Conservation (phyloP, 441 rosid genomes). For the Erodium moschatum region DNA sequence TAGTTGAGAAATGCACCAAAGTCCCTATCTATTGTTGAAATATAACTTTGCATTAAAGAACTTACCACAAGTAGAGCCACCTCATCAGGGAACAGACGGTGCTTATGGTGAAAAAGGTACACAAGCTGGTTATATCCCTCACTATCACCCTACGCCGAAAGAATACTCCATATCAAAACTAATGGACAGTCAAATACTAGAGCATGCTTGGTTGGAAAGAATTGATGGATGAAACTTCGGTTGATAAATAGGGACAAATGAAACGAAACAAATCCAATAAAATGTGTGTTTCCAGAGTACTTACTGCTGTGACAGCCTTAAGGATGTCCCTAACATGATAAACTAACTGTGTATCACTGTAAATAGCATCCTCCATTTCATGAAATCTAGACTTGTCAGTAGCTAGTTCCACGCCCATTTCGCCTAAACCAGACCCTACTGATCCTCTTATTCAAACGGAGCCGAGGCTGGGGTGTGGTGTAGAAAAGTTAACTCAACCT, state of each 20-base stretch:
- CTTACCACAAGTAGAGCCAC: conserved; percentile 67
- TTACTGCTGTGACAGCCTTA: conserved; percentile 34
- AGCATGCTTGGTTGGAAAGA: background rate
- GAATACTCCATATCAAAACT: background rate
- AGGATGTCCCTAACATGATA: conserved; percentile 49
- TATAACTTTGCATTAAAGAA: background rate
- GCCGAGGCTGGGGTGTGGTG: background rate
- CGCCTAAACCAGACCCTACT: conserved; percentile 13
- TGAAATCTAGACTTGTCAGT: background rate
- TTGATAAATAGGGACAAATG: background rate
- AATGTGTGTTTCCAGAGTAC: conserved; percentile 11
- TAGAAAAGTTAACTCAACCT: background rate
- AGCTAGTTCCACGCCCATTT: conserved; percentile 18
- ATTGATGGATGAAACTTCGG: background rate
- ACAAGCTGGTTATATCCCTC: conserved; percentile 53
- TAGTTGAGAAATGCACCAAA: background rate
- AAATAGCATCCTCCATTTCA: conserved; percentile 24
- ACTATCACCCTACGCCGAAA: conserved; percentile 41
- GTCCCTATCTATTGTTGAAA: background rate
- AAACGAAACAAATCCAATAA: too few species aligned
- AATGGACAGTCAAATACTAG: background rate
- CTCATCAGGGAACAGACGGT: conserved; percentile 38
- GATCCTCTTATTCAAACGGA: conserved; percentile 2
- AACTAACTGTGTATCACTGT: conserved; percentile 44
- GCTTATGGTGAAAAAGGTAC: conserved; percentile 44